phyloP scores from a whole-genome alignment of 805 yeast species.

The Sugiyamaella lignohabitans region DNA sequence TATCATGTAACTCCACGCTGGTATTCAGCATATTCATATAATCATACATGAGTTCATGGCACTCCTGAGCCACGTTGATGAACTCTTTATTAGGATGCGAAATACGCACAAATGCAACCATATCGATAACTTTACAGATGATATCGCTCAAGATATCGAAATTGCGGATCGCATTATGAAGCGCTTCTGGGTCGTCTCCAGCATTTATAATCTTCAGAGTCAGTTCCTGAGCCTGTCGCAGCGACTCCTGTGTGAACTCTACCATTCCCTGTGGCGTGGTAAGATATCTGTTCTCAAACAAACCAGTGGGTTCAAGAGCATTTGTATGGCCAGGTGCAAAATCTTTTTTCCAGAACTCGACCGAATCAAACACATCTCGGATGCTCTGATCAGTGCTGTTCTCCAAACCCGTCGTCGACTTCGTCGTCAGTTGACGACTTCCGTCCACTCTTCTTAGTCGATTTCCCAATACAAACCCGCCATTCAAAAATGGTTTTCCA shows the following conservation, averaged over 20 bases:
- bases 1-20: slow-evolving; percentile 59
- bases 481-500: no score
- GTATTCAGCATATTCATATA: slow-evolving; percentile 92
- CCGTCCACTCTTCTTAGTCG: no score
- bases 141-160: slow-evolving; percentile 83
- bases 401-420: no score
- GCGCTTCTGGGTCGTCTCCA: slow-evolving; percentile 39
- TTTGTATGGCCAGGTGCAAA: neutral
- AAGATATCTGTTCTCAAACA: slow-evolving; percentile 68
- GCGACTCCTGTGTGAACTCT: slow-evolving; percentile 58
- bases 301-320: slow-evolving; percentile 40
- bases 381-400: neutral
- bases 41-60: slow-evolving; percentile 84
- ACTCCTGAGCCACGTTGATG: slow-evolving; percentile 73
- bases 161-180: slow-evolving; percentile 48
- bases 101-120: slow-evolving; percentile 86
- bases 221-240: slow-evolving; percentile 57
- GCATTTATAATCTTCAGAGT: slow-evolving; percentile 46
- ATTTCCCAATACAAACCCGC: no score
- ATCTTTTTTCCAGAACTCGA: slow-evolving; percentile 4
- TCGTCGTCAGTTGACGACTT: no score
- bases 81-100: slow-evolving; percentile 73
- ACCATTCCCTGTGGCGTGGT: slow-evolving; percentile 64
- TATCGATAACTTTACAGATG: slow-evolving; percentile 85
- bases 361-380: slow-evolving; percentile 4